Evolutionary conservation across 2,329 filamentous ascomycete genomes (phyloP).

Genomic region (Fusarium phyllophilum): DNA sequence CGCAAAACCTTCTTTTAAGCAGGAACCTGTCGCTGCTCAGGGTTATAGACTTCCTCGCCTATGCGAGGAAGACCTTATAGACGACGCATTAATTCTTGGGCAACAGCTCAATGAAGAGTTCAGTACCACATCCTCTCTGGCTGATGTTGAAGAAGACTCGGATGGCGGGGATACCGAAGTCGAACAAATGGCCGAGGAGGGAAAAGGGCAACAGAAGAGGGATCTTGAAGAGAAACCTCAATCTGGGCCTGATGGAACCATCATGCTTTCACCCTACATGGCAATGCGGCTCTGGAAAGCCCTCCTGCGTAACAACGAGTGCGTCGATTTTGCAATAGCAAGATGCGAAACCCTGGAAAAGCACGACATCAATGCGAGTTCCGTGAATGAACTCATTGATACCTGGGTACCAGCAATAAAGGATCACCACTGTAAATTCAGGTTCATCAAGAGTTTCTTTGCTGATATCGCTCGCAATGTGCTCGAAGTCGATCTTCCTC

Average conservation of each 20-base stretch:
- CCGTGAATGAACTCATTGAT: neutral
- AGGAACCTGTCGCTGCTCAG: neutral
- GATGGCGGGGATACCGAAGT: neutral
- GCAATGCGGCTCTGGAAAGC: neutral
- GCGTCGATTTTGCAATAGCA: neutral
- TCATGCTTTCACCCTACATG: neutral
- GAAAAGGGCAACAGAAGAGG: neutral
- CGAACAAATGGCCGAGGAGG: neutral
- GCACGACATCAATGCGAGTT: neutral
- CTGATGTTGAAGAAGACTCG: neutral
- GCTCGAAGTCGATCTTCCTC: neutral
- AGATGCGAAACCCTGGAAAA: neutral
- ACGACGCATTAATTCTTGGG: neutral
- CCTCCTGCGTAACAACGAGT: neutral
- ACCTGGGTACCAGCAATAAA: neutral
- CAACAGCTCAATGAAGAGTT: constrained; percentile 4
- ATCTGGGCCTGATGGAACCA: neutral
- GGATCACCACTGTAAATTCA: neutral
- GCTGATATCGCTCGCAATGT: neutral
- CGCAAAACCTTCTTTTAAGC: no score
- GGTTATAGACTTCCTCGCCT: neutral
- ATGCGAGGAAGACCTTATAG: neutral
- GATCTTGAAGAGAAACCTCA: neutral
- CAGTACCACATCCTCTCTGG: neutral
- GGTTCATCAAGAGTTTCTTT: neutral